Evolutionary conservation across 2,329 filamentous ascomycete genomes (phyloP), one percentile per base, ranked within the genome.

Genomic region (Sporothrix pseudoabietina): DNA sequence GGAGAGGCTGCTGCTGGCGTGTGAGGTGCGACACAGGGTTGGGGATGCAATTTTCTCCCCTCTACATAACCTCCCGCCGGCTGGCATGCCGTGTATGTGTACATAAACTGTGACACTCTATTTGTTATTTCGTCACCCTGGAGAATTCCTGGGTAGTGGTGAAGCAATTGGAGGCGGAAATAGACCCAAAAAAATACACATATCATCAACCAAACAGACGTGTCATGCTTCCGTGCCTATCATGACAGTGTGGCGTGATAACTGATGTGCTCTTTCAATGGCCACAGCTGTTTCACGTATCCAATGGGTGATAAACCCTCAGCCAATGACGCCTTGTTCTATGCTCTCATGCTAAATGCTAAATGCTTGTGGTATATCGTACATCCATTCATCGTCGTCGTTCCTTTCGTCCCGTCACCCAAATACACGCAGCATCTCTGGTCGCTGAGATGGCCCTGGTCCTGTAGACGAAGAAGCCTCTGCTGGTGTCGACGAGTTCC

Each of bases 81-180:
- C 72, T 14, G 26, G 49, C 57, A 55, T 39, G 68, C 68, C 59
- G 68, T 68, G 68, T 69, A 73, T 73, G 69, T 71, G 72, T 71
- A 73, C 72, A 73, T 73, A 73, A 35, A 66, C 39, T 39, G 41
- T 57, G 30, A 54, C 68, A 54, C 44, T 54, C 12, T 49, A 35
- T 35, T 35, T 52, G 26, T 63, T 63, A 26, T 55, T 30, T 47
- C 30, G 55, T 63, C 32, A 59, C 55, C 52, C 47, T 35, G 55
- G 49, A 52, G 26, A 16, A 61, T 22, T 41, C 26, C 32, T 26
- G 52, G 47, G 35, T 41, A 35, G 71, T 16, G n/a, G 14, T 52
- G 49, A 61, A 26, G 30, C 14, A 41, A 54, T 63, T 30, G n/a
- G 32, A 54, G 47, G 30, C 26, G 39, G 22, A 69, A 69, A 54